Evolutionary conservation across 2,329 filamentous ascomycete species (phyloP).

Genomic region (Arthrinium puccinioides): DNA sequence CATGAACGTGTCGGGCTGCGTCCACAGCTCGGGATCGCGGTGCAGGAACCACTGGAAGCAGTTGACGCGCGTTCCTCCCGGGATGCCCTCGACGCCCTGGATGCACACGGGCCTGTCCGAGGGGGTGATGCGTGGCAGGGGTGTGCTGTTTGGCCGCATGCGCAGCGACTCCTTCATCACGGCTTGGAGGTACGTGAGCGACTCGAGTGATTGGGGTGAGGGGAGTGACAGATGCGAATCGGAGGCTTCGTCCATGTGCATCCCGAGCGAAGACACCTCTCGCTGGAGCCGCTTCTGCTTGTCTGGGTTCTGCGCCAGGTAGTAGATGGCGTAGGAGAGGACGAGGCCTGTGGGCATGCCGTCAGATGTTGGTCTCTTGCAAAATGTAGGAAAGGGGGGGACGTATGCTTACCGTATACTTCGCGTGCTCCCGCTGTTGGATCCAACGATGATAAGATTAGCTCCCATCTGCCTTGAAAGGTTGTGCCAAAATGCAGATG

Average conservation of each 20-base stretch:
- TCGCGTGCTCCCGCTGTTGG: background rate
- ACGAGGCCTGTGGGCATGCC: slow-evolving; percentile 1
- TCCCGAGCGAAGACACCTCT: background rate
- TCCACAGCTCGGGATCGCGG: slow-evolving; percentile 5
- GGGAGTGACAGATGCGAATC: background rate
- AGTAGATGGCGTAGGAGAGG: slow-evolving; percentile 1
- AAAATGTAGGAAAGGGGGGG: too few species aligned
- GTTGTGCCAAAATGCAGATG: too few species aligned
- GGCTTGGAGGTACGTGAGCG: slow-evolving; percentile 4
- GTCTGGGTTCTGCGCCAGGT: slow-evolving; percentile 2
- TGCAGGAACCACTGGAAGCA: slow-evolving; percentile 8
- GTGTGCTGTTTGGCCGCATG: slow-evolving; percentile 7
- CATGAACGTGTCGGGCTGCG: slow-evolving; percentile 1
- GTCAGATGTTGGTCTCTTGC: too few species aligned
- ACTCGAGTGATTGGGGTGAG: slow-evolving; percentile 1
- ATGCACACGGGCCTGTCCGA: background rate
- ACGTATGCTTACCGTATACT: background rate
- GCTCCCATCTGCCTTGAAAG: too few species aligned
- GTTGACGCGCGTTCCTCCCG: slow-evolving; percentile 3
- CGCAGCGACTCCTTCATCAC: slow-evolving; percentile 5
- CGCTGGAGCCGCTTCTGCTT: background rate
- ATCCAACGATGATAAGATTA: too few species aligned
- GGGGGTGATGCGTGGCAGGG: slow-evolving; percentile 6
- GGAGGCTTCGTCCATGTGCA: background rate
- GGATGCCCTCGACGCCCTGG: slow-evolving; percentile 3